Base-by-base conservation (phyloP, 805 yeast genomes). In the Saturnispora dispora region DNA sequence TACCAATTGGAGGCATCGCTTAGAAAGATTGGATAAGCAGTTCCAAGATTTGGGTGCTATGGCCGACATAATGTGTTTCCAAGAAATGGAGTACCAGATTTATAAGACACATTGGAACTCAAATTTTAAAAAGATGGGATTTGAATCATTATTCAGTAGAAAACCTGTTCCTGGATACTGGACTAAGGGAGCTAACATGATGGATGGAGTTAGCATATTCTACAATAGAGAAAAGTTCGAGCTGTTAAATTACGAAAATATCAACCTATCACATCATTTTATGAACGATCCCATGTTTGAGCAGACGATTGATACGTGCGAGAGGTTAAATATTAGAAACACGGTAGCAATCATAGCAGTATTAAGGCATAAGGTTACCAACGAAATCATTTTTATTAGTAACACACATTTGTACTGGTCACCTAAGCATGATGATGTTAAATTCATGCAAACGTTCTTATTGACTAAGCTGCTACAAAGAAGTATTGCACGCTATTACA, bases 321-420 rank as follows among this genome's bases (percentile, higher is more conserved):
- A 67, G 8, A 63, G 79, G 27, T 64, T 76, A 8, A 58, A 68
- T 15, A 63, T 66, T 35, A 66, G 81, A 57, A 81, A 81, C 58
- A 83, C 82, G 28, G 85, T 81, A 3, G 82, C 79, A 3, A 52
- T 79, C 2, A 64, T 81, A n/a, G 67, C 75, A 5, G 74, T 74
- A 11, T 60, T 81, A 37, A 63, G 66, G 50, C 85, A 81, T 58
- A 66, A 62, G 47, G 57, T 52, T 1, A 70, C 78, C 0, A 63
- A 66, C 10, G 65, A 71, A 33, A 56, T 63, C 3, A 59, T 80
- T 3, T 74, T 77, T 39, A 70, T 78, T 2, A 66, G 80, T n/a
- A 81, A 79, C 54, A 80, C 85, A 0, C 85, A 81, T 60, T 63
- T 81, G 9, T 81, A 81, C 58, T 81, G 85, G 85, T 66, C 69